Evolutionary conservation across 768 basidiomycete genomes (phyloP).

Genomic region (Mrakia gelida): DNA sequence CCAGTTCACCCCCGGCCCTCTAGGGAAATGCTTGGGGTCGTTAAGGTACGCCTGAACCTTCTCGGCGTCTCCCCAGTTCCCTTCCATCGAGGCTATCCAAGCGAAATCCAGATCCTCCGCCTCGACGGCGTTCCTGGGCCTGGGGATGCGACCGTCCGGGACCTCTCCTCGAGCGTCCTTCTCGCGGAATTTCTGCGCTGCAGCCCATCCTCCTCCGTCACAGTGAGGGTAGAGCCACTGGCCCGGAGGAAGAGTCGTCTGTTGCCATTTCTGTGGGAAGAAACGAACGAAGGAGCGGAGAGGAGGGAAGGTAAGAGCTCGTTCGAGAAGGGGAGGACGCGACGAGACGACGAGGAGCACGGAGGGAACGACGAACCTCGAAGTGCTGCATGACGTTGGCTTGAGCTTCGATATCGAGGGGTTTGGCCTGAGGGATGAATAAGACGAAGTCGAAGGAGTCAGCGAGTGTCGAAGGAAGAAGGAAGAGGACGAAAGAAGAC

Average conservation of each 20-base stretch:
- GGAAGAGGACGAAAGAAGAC: neutral
- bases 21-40: neutral
- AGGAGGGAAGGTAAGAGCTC: neutral
- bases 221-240: neutral
- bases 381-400: conserved; percentile 19
- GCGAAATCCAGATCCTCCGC: neutral
- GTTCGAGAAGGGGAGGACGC: too few species aligned
- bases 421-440: neutral
- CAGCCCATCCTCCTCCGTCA: neutral
- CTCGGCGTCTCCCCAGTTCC: conserved; percentile 12
- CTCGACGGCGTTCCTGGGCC: conserved; percentile 5
- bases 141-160: neutral
- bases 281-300: neutral
- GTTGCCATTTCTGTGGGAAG: neutral
- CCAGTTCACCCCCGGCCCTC: neutral
- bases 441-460: neutral
- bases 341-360: neutral
- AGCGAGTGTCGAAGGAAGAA: neutral
- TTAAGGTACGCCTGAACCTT: conserved; percentile 9
- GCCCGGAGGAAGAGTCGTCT: neutral
- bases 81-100: conserved; percentile 11
- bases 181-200: neutral
- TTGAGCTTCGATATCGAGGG: conserved; percentile 24
- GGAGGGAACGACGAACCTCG: neutral
- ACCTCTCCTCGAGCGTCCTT: neutral